A percentile compares a stretch with the other conserved stretches of the same genome.
Evolutionary conservation across 805 yeast genomes (phyloP).

Genomic region (Candida suzukii): DNA sequence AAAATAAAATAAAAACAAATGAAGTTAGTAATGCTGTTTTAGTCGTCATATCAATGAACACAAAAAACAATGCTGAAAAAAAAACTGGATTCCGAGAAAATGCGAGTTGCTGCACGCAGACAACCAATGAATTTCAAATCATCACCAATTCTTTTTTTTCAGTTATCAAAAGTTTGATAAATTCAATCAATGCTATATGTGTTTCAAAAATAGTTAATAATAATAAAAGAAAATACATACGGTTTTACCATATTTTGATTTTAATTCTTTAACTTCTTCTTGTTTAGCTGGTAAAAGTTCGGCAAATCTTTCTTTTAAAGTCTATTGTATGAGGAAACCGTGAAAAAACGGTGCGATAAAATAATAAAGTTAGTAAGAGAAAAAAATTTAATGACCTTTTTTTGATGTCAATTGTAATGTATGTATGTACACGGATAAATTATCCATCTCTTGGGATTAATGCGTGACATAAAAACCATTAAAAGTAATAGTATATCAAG

Average conservation of each 20-base stretch:
- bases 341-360: constrained; percentile 1
- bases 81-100: neutral
- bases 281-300: constrained; percentile 87
- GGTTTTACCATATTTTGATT: constrained; percentile 84
- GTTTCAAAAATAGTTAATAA: constrained; percentile 1
- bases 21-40: neutral
- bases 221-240: constrained; percentile 36
- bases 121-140: no score
- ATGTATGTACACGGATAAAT: no score
- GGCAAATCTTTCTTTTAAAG: constrained; percentile 91
- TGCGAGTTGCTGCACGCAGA: neutral
- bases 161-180: no score
- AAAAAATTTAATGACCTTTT: no score
- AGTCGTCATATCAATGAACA: neutral
- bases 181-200: no score
- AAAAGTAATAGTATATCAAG: no score
- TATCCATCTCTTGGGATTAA: no score
- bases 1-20: neutral
- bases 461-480: no score
- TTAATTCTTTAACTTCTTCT: constrained; percentile 84
- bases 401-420: no score
- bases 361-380: neutral
- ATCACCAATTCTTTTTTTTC: no score
- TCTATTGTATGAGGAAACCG: no score
- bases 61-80: neutral